Percentiles rank a stretch among this genome's conserved stretches.
These are phyloP conservation scores for Globisporangium acanthophoron DNA, from an alignment of 352 stramenopile species.

Conservation along the genomic window DNA sequence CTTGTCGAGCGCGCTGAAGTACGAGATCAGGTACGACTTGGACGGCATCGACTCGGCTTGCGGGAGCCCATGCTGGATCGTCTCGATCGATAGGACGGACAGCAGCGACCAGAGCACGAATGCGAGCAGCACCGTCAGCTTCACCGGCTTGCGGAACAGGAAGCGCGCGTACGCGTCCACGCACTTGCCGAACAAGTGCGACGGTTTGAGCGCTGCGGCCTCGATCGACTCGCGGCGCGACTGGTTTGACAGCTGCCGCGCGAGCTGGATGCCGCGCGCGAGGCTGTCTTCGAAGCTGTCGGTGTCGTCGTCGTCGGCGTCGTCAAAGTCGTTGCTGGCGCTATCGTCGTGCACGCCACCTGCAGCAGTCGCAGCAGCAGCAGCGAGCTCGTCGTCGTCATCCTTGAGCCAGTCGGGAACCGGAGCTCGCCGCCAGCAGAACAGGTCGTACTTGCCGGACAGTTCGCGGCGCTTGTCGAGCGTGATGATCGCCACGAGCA, in stretches of 20 bases:
- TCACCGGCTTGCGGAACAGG: constrained; percentile 36
- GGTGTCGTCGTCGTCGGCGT: constrained; percentile 1
- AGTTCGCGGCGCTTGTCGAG: constrained; percentile 71
- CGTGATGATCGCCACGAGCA: constrained; percentile 53
- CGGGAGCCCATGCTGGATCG: constrained; percentile 47
- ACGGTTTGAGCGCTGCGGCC: constrained; percentile 6
- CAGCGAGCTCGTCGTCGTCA: not conserved
- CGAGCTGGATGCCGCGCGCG: not conserved
- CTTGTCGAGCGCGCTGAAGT: constrained; percentile 42
- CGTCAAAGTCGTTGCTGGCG: not conserved
- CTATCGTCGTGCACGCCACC: not conserved
- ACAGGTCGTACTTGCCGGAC: constrained; percentile 45
- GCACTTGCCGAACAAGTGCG: constrained; percentile 33
- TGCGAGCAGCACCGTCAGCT: constrained; percentile 47
- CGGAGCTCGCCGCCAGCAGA: constrained; percentile 31
- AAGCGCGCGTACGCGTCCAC: constrained; percentile 38
- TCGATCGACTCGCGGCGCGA: constrained; percentile 13
- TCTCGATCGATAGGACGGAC: constrained; percentile 47
- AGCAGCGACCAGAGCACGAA: constrained; percentile 43
- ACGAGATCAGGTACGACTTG: constrained; percentile 51
- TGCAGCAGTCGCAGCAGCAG: not conserved
- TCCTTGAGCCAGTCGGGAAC: constrained; percentile 13
- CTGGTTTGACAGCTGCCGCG: constrained; percentile 10
- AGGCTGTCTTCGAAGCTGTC: not conserved
- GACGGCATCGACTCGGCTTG: constrained; percentile 48